Evolutionary conservation across 192 early-diverging fungal genomes (phyloP).

Genomic region (Dissophora globulifera): DNA sequence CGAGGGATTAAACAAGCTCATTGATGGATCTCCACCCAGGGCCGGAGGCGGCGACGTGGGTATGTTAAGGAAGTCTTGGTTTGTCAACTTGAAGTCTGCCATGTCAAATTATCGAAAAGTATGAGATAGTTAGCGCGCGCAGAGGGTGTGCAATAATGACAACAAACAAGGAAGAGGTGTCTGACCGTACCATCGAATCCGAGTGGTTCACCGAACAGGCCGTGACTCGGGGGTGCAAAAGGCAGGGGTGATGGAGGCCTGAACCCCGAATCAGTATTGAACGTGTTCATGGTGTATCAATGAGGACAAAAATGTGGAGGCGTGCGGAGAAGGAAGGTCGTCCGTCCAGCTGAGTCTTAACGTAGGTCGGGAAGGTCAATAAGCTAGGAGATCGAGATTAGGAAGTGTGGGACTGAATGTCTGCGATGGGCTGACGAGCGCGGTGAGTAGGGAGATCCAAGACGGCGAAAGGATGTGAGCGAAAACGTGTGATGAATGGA

Average conservation of each 20-base stretch:
- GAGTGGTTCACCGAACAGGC: constrained; percentile 43
- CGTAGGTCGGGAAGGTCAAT: constrained; percentile 1
- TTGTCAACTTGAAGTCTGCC: constrained; percentile 36
- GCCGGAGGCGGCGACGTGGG: constrained; percentile 13
- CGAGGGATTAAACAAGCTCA: constrained; percentile 42
- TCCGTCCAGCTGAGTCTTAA: background rate
- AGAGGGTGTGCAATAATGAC: too few species aligned
- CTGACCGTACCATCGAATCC: constrained; percentile 18
- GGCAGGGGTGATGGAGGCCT: constrained; percentile 38
- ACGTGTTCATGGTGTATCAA: constrained; percentile 39
- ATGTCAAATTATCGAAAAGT: too few species aligned
- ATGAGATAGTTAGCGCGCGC: too few species aligned
- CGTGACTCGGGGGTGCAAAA: constrained; percentile 24
- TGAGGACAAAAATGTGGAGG: background rate
- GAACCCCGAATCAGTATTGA: constrained; percentile 52
- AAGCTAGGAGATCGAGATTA: too few species aligned
- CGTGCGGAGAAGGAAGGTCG: background rate
- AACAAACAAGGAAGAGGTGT: too few species aligned
- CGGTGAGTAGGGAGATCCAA: background rate
- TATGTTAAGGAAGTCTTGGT: constrained; percentile 34
- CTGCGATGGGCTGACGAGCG: too few species aligned
- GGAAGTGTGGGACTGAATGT: too few species aligned
- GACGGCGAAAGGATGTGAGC: background rate
- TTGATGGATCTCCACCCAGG: constrained; percentile 21
- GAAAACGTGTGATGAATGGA: background rate